Evolutionary conservation across 257 asterid genomes (phyloP).

Genomic region (Sherardia arvensis): DNA sequence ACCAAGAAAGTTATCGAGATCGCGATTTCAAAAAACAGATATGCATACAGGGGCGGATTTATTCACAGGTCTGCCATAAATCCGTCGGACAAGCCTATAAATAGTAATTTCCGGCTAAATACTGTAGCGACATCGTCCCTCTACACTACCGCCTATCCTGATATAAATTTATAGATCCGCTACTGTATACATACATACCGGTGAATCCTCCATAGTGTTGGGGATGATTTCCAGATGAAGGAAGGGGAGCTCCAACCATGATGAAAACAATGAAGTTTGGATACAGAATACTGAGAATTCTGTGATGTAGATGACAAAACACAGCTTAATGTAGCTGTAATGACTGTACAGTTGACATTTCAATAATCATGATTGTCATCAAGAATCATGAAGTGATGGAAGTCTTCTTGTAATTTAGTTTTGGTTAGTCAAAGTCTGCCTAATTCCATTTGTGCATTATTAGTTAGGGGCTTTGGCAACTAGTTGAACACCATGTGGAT

Average conservation of each 20-base stretch:
- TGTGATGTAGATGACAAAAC: neutral
- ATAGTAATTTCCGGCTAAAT: too few species aligned
- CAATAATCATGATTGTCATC: neutral
- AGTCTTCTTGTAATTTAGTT: neutral
- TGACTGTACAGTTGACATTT: constrained; percentile 8
- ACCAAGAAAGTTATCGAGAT: neutral
- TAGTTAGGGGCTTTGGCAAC: neutral
- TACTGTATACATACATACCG: too few species aligned
- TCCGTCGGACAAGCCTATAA: too few species aligned
- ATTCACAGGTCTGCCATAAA: too few species aligned
- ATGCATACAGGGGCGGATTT: too few species aligned
- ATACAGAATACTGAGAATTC: neutral
- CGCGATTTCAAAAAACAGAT: neutral
- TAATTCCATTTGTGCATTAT: neutral
- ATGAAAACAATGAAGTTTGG: neutral
- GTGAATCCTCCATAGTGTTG: constrained; percentile 3
- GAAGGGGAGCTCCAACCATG: constrained; percentile 23
- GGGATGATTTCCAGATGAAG: constrained; percentile 10
- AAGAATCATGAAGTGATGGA: neutral
- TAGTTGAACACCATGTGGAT: constrained; percentile 9
- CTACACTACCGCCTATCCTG: too few species aligned
- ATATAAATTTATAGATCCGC: too few species aligned
- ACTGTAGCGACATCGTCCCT: too few species aligned
- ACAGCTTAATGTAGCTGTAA: neutral
- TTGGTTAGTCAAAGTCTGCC: neutral